Evolutionary conservation across 495 filamentous ascomycete genomes (phyloP), one percentile per base, ranked within the genome.

Genomic region (Letharia columbiana): DNA sequence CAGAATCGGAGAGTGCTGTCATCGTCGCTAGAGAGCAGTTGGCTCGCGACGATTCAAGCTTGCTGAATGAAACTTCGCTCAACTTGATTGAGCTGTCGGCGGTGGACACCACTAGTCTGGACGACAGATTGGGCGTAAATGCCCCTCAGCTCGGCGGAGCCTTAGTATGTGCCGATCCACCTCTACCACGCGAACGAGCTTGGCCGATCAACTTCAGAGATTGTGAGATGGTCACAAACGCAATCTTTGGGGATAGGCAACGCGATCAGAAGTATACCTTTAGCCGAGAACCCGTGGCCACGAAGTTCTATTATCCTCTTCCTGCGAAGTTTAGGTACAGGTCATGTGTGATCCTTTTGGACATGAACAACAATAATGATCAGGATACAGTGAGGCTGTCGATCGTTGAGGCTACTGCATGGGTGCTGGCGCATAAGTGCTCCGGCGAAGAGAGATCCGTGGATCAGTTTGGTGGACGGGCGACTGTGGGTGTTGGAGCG

Each of bases 351-450:
- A 33, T 57, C 7, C 54, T 1, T 35, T 15, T 57, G 1, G 54
- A 57, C 4, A 57, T 37, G 54, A 57, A 57, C 54, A 37, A 37
- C 6, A 5, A 35, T 20, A 20, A 33, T 37, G 54, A 57, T 20
- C 54, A 57, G 54, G 54, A 57, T 57, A 37, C 33, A 35, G 54
- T 57, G 31, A 57, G 54, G 33, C 54, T 57, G 33, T 57, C 31
- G 33, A 37, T 57, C 13, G 54, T 57, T 57, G 33, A 57, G 54
- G 54, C 54, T n/a, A 57, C 54, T 17, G 54, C 54, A 20, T 57
- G 33, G 31, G 33, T 37, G 3, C 17, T 57, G 33, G 54, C 54
- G 0, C 54, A 57, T 17, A 57, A 57, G 17, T 57, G 54, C 54
- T 57, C 31, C 39, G 54, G 33, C 20, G 15, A 57, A 57, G 54